Base-by-base conservation (phyloP, 2,329 filamentous ascomycete genomes). In the Xylaria multiplex region DNA sequence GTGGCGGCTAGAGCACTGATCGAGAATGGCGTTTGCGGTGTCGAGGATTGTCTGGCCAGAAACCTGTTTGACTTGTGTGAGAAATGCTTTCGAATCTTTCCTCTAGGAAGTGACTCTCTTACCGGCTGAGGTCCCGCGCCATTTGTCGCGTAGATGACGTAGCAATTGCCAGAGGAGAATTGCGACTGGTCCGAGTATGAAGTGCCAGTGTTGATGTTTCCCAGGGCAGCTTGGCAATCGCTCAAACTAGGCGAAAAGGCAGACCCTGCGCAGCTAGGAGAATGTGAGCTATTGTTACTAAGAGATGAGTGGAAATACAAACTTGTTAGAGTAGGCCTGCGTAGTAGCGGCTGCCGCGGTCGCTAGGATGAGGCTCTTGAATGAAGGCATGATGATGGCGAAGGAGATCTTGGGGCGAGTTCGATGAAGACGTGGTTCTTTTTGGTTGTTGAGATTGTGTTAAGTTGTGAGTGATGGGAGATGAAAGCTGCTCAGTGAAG, bases 61-160 rank as follows among this genome's bases (percentile, higher is more conserved):
- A n/a, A 57, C 40, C 54, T 57, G 24, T 13, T 16, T 24, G 40
- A 57, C 40, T 2, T 43, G 30, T 57, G 14, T 46, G 37, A 32
- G 35, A 46, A 14, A 19, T 7, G 11, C 16, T 43, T 19, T 7
- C 3, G 2, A 14, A 6, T 19, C 9, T 22, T 19, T 16, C n/a
- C 46, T 11, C 9, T n/a, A 45, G 8, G 32, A 32, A 6, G 13
- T 57, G 22, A 19, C 19, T 19, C 19, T 19, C 27, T 52, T 52
- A 57, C 54, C 6, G 54, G 54, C 40, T 57, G 54, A 32, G 40
- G 2, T 46, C 19, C 19, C 19, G 19, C 54, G 11, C 16, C 22
- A 14, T 57, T 57, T 8, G 54, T 57, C 16, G 54, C 37, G 43
- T 57, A 57, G 19, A 57, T 57, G 13, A 57, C n/a, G n/a, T 57